Evolutionary conservation across 495 filamentous ascomycete species (phyloP), one percentile per base, ranked within the genome.

Genomic region (Ramalina intermedia): DNA sequence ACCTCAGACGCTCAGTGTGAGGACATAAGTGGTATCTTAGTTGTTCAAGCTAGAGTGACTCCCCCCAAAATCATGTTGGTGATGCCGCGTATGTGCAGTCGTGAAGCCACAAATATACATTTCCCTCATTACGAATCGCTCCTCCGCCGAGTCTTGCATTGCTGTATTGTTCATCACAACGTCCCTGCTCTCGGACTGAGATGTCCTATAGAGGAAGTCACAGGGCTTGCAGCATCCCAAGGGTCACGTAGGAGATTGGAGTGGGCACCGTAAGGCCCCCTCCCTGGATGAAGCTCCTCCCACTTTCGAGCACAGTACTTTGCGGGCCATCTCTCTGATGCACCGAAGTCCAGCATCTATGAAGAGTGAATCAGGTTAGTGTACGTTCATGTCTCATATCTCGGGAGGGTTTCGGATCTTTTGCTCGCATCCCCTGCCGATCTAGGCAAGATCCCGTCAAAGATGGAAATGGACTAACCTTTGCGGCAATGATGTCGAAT

Each of bases 401-500:
- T 37, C 12, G 5, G 17, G 20, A 37, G 6, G 18, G 16, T 50
- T 17, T 27, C 43, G 36, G 17, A 35, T 29, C 35, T 16, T 16
- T 8, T 9, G 6, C 13, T 46, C 43, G 26, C 43, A 14, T 14
- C 43, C n/a, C 13, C 6, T 46, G 43, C 41, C 41, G 1, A n/a
- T 37, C 12, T 13, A 4, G 37, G 35, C 26, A 21, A 26, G 11
- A 9, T 40, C 17, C 46, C 20, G 2, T 12, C 13, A 20, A 33
- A 11, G 7, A 33, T 7, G 29, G 35, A 33, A 20, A 7, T 26
- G 41, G 23, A 29, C 61, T 51, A 58, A 76, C 72, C 70, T 72
- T 74, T 46, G 68, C 59, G 42, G 72, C 65, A 50, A 75, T 67
- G 39, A 72, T 67, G 23, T 65, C 61, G 47, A 66, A 74, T 40